A percentile compares a stretch with the other conserved stretches of the same genome.
phyloP scores from a whole-genome alignment of 257 asterid genomes.

The Przewalskia tangutica region DNA sequence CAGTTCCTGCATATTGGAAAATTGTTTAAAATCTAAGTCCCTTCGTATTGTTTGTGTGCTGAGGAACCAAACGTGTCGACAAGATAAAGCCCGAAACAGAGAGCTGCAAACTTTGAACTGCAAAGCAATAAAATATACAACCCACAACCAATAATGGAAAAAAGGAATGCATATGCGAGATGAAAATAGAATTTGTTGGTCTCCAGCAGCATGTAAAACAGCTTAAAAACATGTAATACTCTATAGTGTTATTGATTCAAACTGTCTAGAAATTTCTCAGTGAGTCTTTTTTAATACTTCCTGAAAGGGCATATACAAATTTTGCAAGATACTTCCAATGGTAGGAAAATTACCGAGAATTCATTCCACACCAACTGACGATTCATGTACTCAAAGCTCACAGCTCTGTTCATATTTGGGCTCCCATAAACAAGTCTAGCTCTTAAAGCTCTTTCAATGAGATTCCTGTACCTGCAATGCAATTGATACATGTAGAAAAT shows the following conservation, averaged over 20 bases:
- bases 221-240: not conserved
- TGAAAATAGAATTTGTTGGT: not conserved
- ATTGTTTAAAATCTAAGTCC: not conserved
- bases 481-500: slow-evolving; percentile 2
- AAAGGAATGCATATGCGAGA: not conserved
- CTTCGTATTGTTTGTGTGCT: not conserved
- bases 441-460: slow-evolving; percentile 62
- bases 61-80: not conserved
- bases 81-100: slow-evolving; percentile 1
- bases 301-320: not conserved
- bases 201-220: not conserved
- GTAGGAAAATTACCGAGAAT: slow-evolving; percentile 59
- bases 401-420: slow-evolving; percentile 90
- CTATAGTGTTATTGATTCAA: not conserved
- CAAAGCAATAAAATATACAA: not conserved
- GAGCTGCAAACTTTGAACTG: slow-evolving; percentile 3
- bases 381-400: slow-evolving; percentile 97
- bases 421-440: slow-evolving; percentile 95
- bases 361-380: slow-evolving; percentile 98
- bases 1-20: slow-evolving; percentile 61
- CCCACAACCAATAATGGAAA: not conserved
- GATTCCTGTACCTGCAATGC: slow-evolving; percentile 72
- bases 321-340: not conserved
- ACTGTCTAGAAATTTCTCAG: not conserved
- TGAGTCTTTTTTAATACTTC: not conserved